A percentile compares a stretch with the other conserved stretches of the same genome.
Conservation (phyloP, 192 early-diverging fungal genomes). For the Backusella luteola region DNA sequence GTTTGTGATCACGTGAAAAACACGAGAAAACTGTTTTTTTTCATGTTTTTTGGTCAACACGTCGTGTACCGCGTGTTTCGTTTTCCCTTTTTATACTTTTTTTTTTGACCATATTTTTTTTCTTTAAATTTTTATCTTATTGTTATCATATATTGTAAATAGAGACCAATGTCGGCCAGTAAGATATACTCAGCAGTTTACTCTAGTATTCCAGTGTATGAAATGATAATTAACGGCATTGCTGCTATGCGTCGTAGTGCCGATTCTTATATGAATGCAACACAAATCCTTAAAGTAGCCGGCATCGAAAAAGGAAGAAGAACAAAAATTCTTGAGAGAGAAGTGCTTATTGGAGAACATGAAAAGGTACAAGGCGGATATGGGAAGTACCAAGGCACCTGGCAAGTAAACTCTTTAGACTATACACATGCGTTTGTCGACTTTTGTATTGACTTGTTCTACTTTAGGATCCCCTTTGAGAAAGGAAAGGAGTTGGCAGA, state of each 20-base stretch:
- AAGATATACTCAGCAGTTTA: slow-evolving; percentile 54
- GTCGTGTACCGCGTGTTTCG: background rate
- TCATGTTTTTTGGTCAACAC: background rate
- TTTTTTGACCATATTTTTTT: background rate
- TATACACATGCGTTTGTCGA: background rate
- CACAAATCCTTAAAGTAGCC: slow-evolving; percentile 91
- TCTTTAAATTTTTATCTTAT: too few relatives aligned
- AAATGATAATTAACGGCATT: slow-evolving; percentile 67
- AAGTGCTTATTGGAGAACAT: slow-evolving; percentile 76
- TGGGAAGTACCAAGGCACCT: slow-evolving; percentile 93
- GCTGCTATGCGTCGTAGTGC: slow-evolving; percentile 79
- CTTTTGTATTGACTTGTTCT: background rate
- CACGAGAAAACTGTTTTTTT: background rate
- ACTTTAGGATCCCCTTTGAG: slow-evolving; percentile 78
- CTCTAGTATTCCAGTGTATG: slow-evolving; percentile 74
- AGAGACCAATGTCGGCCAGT: slow-evolving; percentile 11
- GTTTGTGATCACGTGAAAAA: background rate
- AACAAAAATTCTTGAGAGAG: slow-evolving; percentile 87
- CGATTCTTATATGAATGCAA: slow-evolving; percentile 87
- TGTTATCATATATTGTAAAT: background rate
- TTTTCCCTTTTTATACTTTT: background rate
- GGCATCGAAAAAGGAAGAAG: slow-evolving; percentile 82
- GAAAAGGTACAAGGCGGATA: slow-evolving; percentile 97
- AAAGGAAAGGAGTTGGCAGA: slow-evolving; percentile 80
- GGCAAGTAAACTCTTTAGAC: slow-evolving; percentile 42